A percentile compares a stretch with the other conserved stretches of the same genome.
These are phyloP conservation scores for Melanopsichium pennsylvanicum DNA, from an alignment of 1,284 basidiomycete genomes.

Conservation along the genomic window DNA sequence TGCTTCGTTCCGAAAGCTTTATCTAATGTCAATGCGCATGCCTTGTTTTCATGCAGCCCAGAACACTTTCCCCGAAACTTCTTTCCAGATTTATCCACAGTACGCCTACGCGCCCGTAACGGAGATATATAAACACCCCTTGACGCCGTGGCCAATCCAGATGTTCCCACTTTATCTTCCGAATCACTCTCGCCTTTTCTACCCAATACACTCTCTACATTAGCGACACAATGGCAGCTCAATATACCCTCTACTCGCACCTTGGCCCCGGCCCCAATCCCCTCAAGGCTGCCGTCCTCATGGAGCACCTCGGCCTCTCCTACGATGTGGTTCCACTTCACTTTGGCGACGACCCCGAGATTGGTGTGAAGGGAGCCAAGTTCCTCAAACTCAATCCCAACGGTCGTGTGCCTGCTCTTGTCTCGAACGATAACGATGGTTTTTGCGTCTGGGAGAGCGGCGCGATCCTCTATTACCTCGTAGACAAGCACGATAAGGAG, in stretches of 20 bases:
- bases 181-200: too few relatives aligned
- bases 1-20: too few relatives aligned
- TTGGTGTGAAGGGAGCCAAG: conserved; percentile 57
- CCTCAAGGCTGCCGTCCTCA: conserved; percentile 51
- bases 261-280: conserved; percentile 57
- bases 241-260: conserved; percentile 60
- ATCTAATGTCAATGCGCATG: too few relatives aligned
- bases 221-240: conserved; percentile 18
- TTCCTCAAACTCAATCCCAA: conserved; percentile 56
- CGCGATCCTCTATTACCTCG: conserved; percentile 56
- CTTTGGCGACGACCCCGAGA: conserved; percentile 54
- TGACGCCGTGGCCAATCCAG: too few relatives aligned
- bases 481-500: conserved; percentile 53
- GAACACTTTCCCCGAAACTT: too few relatives aligned
- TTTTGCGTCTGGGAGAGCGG: conserved; percentile 56
- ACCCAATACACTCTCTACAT: too few relatives aligned
- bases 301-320: conserved; percentile 55
- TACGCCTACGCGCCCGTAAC: too few relatives aligned
- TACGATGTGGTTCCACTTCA: conserved; percentile 53
- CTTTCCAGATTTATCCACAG: too few relatives aligned
- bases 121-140: too few relatives aligned
- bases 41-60: too few relatives aligned
- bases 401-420: conserved; percentile 55
- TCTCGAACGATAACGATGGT: conserved; percentile 54
- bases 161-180: too few relatives aligned